Evolutionary conservation across 345 rosid genomes (phyloP).

Genomic region (Hypericum perforatum): DNA sequence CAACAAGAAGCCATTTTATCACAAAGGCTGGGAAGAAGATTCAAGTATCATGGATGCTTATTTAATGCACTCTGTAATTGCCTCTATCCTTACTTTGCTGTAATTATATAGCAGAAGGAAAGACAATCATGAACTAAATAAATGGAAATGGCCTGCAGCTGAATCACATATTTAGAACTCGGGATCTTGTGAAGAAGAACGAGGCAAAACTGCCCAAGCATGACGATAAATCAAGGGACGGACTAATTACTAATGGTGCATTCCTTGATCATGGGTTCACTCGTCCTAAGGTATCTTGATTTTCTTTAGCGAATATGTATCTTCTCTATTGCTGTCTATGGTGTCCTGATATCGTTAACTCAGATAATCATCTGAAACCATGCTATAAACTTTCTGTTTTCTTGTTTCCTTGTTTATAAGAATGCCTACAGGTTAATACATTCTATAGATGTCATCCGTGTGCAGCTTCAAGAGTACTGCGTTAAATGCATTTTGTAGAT

Average conservation of each 20-base stretch:
- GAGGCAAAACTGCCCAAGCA: conserved; percentile 58
- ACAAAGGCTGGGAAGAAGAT: conserved; percentile 70
- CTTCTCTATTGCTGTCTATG: background rate
- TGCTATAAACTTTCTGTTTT: too few relatives aligned
- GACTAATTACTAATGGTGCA: conserved; percentile 39
- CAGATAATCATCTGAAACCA: too few relatives aligned
- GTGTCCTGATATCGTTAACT: too few relatives aligned
- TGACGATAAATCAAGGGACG: conserved; percentile 30
- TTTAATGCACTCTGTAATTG: conserved; percentile 78
- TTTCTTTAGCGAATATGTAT: background rate
- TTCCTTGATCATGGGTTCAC: conserved; percentile 89
- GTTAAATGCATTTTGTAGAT: too few relatives aligned
- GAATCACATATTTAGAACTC: conserved; percentile 69
- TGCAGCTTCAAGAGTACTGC: too few relatives aligned
- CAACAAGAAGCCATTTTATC: conserved; percentile 82
- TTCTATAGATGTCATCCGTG: too few relatives aligned
- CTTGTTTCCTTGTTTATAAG: too few relatives aligned
- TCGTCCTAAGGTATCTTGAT: conserved; percentile 74
- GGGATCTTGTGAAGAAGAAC: conserved; percentile 70
- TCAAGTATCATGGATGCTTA: conserved; percentile 64
- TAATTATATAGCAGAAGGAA: background rate
- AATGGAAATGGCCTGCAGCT: conserved; percentile 45
- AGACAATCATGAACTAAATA: conserved; percentile 8
- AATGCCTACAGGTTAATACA: too few relatives aligned
- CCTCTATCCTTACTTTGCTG: conserved; percentile 12